Percentiles rank a stretch among this genome's conserved stretches.
Evolutionary conservation across 768 basidiomycete genomes (phyloP).

Genomic region (Boletus bicolor): DNA sequence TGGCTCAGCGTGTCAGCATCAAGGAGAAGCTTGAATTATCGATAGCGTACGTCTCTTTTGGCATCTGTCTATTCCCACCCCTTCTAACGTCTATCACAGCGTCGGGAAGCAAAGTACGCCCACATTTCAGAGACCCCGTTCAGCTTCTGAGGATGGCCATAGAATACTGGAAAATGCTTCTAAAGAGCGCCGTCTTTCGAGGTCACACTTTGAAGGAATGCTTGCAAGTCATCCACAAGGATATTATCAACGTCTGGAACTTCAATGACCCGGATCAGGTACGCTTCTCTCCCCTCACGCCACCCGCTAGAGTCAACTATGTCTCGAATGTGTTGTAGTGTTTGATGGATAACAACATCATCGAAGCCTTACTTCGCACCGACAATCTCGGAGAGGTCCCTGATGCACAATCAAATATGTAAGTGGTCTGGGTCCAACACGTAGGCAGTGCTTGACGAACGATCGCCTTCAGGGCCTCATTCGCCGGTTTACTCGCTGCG

Average conservation of each 20-base stretch:
- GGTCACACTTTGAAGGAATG: conserved; percentile 8
- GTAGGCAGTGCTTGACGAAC: background rate
- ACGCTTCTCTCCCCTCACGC: background rate
- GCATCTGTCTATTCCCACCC: background rate
- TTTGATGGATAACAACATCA: conserved; percentile 6
- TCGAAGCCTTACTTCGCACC: background rate
- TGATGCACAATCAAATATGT: background rate
- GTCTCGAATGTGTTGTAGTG: background rate
- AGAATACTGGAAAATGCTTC: conserved; percentile 14
- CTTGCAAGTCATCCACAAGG: conserved; percentile 9
- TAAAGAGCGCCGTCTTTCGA: conserved; percentile 7
- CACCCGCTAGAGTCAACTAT: background rate
- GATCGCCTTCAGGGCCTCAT: background rate
- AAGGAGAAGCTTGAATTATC: conserved; percentile 17
- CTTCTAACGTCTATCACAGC: background rate
- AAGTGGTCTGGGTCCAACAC: background rate
- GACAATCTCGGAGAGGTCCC: background rate
- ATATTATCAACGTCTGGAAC: conserved; percentile 13
- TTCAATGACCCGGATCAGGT: conserved; percentile 13
- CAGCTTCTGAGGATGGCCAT: background rate
- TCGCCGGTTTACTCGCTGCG: background rate
- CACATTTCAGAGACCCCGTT: too few relatives aligned
- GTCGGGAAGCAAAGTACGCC: conserved; percentile 14
- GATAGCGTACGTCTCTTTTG: conserved; percentile 2
- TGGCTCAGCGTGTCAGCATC: conserved; percentile 16